Base-by-base conservation (phyloP, 2,329 filamentous ascomycete genomes). In the Calonectria pauciramosa region DNA sequence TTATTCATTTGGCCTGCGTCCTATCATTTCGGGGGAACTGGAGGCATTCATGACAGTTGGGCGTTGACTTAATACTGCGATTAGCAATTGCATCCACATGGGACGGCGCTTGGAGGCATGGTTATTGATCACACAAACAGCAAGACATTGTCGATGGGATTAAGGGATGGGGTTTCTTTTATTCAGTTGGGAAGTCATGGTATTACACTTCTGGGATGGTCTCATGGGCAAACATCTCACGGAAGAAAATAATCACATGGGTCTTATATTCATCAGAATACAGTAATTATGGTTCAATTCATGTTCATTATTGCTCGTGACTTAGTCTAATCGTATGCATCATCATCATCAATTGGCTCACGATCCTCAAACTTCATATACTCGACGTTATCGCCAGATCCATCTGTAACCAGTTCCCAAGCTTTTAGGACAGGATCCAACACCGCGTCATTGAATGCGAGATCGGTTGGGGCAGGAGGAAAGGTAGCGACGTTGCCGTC, bases 311-410 rank as follows among this genome's bases (percentile, higher is more conserved):
- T 66, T 49, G 38, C 9, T 54, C 28, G 26, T 41, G 14, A 41
- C 56, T 30, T 20, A 2, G 18, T 76, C 71, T 78, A 82, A 67
- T 91, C 86, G 76, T 90, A 90, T 64, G 87, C 83, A 70, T 91
- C 89, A 47, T 91, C 90, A 70, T 94, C 92, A 38, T 90, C 90
- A 73, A 85, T 86, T 18, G 88, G 89, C 82, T 96, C 93, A 30
- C 95, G 90, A 74, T 97, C 94, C 64, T 93, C 90, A 83, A 98
- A 98, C 26, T 90, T 87, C 90, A 98, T 93, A 80, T 97, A 98
- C 56, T 90, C 85, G 13, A 77, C 79, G 8, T 81, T 83, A 23
- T 86, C 87, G 23, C 44, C 86, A 6, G 89, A 88, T 1, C 86
- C 85, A 13, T 89, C 90, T 77, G 91, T 87, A 5, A 96, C 88